Conservation (phyloP, 345 rosid genomes). For the Acer yangbiense region DNA sequence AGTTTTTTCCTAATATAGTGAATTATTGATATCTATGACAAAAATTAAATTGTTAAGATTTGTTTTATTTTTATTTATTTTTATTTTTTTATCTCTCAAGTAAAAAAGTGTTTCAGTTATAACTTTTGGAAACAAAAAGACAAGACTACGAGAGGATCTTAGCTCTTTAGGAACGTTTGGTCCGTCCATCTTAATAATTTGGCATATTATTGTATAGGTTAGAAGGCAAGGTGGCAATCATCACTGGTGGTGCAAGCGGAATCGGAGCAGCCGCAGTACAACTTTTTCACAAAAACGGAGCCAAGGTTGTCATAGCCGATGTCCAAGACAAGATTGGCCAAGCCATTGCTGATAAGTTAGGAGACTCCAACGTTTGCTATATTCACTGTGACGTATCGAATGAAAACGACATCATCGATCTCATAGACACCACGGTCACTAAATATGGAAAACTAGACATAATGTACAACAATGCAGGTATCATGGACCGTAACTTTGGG, state of each 20-base stretch:
- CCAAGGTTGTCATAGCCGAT: slow-evolving; percentile 47
- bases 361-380: slow-evolving; percentile 24
- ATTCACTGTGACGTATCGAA: slow-evolving; percentile 41
- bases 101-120: no score
- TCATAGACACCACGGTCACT: slow-evolving; percentile 31
- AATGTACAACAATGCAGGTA: slow-evolving; percentile 46
- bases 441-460: slow-evolving; percentile 45
- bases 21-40: no score
- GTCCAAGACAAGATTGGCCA: slow-evolving; percentile 35
- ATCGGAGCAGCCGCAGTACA: slow-evolving; percentile 34
- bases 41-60: no score
- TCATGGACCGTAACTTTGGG: slow-evolving; percentile 15
- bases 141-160: no score
- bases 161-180: no score
- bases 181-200: no score
- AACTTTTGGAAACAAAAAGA: no score
- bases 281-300: slow-evolving; percentile 38
- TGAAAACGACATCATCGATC: slow-evolving; percentile 33
- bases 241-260: slow-evolving; percentile 46
- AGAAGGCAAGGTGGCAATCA: slow-evolving; percentile 41
- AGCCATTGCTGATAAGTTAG: slow-evolving; percentile 28
- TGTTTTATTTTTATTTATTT: no score
- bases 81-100: no score
- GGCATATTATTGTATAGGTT: slow-evolving; percentile 19
- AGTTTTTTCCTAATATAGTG: no score